These are phyloP conservation scores for Theobroma cacao DNA, from an alignment of 345 rosid species.

Conservation along the genomic window DNA sequence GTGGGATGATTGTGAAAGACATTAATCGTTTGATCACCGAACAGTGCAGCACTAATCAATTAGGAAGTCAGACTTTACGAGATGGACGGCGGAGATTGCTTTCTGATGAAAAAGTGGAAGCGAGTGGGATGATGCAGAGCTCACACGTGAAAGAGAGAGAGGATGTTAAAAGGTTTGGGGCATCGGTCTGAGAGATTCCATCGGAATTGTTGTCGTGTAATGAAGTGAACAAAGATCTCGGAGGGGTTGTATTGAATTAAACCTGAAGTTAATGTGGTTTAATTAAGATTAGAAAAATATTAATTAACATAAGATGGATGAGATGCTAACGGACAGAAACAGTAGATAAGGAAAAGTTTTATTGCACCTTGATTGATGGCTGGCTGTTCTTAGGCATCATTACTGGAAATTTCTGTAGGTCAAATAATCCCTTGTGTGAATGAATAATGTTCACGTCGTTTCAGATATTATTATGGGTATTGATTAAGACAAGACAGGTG, in stretches of 20 bases:
- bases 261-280: background rate
- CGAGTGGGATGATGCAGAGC: background rate
- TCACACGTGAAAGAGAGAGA: background rate
- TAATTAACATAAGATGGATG: too few relatives aligned
- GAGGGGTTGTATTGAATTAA: background rate
- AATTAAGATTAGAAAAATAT: background rate
- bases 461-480: too few relatives aligned
- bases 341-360: too few relatives aligned
- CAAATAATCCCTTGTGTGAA: too few relatives aligned
- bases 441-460: too few relatives aligned
- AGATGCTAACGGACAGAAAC: too few relatives aligned
- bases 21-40: background rate
- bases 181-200: background rate
- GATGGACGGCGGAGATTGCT: background rate
- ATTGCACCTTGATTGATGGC: too few relatives aligned
- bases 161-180: background rate
- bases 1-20: background rate
- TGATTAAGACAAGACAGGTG: too few relatives aligned
- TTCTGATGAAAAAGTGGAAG: background rate
- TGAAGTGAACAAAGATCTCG: background rate
- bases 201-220: conserved; percentile 1
- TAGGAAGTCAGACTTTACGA: background rate
- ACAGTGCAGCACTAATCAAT: background rate
- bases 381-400: too few relatives aligned
- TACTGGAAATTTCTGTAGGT: too few relatives aligned